Evolutionary conservation across 2,329 filamentous ascomycete genomes (phyloP), one percentile per base, ranked within the genome.

Genomic region (Cordyceps farinosa): DNA sequence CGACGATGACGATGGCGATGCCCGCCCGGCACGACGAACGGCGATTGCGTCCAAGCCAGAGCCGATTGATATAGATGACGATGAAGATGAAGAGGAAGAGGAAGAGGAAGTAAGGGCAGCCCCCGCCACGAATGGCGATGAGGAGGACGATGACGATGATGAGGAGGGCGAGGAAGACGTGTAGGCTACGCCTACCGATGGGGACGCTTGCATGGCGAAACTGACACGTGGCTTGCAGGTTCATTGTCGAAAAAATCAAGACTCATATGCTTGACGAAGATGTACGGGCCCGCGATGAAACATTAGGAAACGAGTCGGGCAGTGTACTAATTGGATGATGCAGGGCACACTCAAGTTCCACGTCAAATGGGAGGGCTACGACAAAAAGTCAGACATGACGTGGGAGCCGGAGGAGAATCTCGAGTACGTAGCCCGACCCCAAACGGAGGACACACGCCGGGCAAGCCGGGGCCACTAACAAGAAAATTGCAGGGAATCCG

Each of bases 371-470:
- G 85, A 90, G 67, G 90, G 90, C 3, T 95, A 88, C 66, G 85
- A 90, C 0, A 84, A 87, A 65, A 86, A 87, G 65, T 74, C 78
- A 0, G 91, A 95, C 67, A 76, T 85, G 70, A 95, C 91, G 0
- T 94, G 90, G 90, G 91, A 95, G 72, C 87, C 89, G 0, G 87
- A 91, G 69, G 85, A 86, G 11, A 93, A 92, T 68, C 77, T 91
- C 65, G 42, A 58, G 32, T 56, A 51, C 13, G 22, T 13, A 44
- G 11, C 22, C 27, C 17, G 47, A 22, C 22, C 22, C 13, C 42
- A 50, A 10, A 5, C 15, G 13, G 15, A 15, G 7, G 38, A 15
- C 5, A 13, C 7, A 13, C 15, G 38, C 9, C 36, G 11, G 11
- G 9, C 9, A 11, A 5, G 8, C 7, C 13, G 29, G 4, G 15